Evolutionary conservation across 2,329 filamentous ascomycete genomes (phyloP), one percentile per base, ranked within the genome.

Genomic region (Aspergillus unguis): DNA sequence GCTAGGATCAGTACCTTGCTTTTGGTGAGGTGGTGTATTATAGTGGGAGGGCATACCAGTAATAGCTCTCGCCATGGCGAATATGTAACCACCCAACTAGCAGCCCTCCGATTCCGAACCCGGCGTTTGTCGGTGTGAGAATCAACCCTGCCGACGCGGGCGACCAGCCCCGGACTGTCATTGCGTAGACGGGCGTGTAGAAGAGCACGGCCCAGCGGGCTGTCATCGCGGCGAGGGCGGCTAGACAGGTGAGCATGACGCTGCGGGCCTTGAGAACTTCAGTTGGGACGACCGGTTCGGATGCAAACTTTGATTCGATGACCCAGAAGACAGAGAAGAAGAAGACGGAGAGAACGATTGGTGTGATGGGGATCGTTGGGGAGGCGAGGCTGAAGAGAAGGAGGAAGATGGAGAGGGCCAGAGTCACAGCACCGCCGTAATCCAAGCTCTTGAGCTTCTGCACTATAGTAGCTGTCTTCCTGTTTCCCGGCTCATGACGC

Each of bases 151-250:
- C 86, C 1, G 82, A 75, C 1, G 87, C 85, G 0, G 88, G 86
- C 1, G 80, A 72, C 74, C 87, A 87, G 50, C 82, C 82, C 2
- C 85, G 83, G 1, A 94, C 85, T 3, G 88, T 87, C 52, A 94
- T 83, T 32, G 88, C 86, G 62, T 90, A 92, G 40, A 90, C 83
- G 0, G 90, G 90, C 0, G 86, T 81, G 71, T 90, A 95, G 75
- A 91, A 94, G 6, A 95, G 77, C 2, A 95, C 79, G 5, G 80
- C 80, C 90, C 89, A 95, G 52, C 90, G 85, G 2, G 87, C 80
- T 65, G 88, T 85, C 88, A 95, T 92, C 67, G 90, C 81, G 23
- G 86, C 85, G 0, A 92, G 78, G 45, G 90, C 88, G 1, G 85
- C 81, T 25, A 92, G 64, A 64, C 89, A 92, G 1, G 87, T 87